A percentile compares a stretch with the other conserved stretches of the same genome.
Conservation (phyloP, 495 filamentous ascomycete species). For the Opeltia flavorubescens region DNA sequence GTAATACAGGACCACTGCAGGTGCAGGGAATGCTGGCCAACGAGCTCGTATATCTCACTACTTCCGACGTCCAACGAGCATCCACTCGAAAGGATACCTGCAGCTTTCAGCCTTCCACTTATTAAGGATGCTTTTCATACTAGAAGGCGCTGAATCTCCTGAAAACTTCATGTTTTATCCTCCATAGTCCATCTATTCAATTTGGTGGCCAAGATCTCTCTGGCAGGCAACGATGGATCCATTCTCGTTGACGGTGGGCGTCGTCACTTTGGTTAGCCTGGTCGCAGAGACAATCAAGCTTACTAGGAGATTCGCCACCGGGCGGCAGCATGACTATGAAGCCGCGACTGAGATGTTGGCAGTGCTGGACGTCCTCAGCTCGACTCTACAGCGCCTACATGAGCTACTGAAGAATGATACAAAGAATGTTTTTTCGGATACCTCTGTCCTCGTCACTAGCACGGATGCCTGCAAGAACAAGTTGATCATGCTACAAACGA, state of each 20-base stretch:
- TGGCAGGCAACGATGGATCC: too few species aligned
- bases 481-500: neutral
- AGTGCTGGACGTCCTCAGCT: neutral
- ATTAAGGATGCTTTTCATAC: too few species aligned
- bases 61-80: too few species aligned
- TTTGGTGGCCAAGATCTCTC: too few species aligned
- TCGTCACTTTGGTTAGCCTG: neutral
- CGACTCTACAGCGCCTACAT: neutral
- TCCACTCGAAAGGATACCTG: too few species aligned
- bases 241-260: constrained; percentile 2
- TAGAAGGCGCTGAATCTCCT: too few species aligned
- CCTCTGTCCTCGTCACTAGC: constrained; percentile 2
- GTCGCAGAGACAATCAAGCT: neutral
- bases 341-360: constrained; percentile 1
- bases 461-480: constrained; percentile 1
- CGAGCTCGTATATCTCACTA: too few species aligned
- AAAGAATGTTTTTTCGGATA: neutral
- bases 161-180: too few species aligned
- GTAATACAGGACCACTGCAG: too few species aligned
- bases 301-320: neutral
- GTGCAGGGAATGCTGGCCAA: too few species aligned
- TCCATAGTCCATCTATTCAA: too few species aligned
- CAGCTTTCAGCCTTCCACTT: too few species aligned
- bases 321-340: neutral
- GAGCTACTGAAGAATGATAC: constrained; percentile 1